Evolutionary conservation across 495 filamentous ascomycete genomes (phyloP).

Genomic region (Penicillium egyptiacum): DNA sequence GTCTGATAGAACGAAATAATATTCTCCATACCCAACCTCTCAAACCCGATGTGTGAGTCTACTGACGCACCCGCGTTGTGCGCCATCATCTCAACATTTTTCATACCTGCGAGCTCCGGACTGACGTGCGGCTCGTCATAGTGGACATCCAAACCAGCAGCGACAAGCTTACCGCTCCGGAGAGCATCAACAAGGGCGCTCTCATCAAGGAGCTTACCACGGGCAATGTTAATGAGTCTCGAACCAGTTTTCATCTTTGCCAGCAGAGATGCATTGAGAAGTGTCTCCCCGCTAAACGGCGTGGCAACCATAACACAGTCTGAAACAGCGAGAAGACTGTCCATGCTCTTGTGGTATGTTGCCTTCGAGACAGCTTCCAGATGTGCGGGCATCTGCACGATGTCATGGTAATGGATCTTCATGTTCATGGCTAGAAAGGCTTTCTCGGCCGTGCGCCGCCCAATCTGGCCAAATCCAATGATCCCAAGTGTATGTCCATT

Average conservation of each 20-base stretch:
- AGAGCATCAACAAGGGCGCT: conserved; percentile 64
- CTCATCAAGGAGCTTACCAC: conserved; percentile 69
- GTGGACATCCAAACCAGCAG: conserved; percentile 70
- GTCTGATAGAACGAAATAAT: conserved; percentile 59
- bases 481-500: conserved; percentile 52
- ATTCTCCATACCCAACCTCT: conserved; percentile 72
- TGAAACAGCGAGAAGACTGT: conserved; percentile 50
- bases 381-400: conserved; percentile 52
- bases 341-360: conserved; percentile 52
- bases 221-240: conserved; percentile 71
- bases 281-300: conserved; percentile 57
- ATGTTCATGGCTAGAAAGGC: conserved; percentile 61
- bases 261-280: conserved; percentile 56
- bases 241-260: conserved; percentile 54
- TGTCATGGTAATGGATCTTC: conserved; percentile 67
- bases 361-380: conserved; percentile 38
- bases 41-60: conserved; percentile 71
- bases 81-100: conserved; percentile 60
- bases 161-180: conserved; percentile 51
- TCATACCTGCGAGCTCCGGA: conserved; percentile 50
- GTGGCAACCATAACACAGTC: conserved; percentile 71
- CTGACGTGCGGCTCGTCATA: conserved; percentile 50
- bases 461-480: conserved; percentile 69
- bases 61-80: conserved; percentile 74
- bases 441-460: conserved; percentile 64